A percentile compares a stretch with the other conserved stretches of the same genome.
phyloP scores from a whole-genome alignment of 176 grass and related monocot species.

The Echinochloa phyllopogon region DNA sequence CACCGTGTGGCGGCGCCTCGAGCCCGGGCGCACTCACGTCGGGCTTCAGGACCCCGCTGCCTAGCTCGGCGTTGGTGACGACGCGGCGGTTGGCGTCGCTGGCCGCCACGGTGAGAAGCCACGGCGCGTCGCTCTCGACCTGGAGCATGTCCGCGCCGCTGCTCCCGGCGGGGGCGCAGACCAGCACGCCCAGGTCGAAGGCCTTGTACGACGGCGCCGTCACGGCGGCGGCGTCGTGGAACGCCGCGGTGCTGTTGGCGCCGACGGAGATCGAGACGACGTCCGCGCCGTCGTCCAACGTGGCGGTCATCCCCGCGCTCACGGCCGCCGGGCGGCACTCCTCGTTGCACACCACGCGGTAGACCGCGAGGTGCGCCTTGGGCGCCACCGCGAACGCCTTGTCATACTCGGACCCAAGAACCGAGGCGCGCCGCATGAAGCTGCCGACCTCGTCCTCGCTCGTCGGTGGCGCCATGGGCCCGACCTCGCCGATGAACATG shows the following conservation, averaged over 20 bases:
- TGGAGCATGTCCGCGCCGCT: not conserved
- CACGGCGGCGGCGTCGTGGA: conserved; percentile 19
- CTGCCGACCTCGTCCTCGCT: not conserved
- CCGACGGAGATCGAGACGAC: conserved; percentile 43
- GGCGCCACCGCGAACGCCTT: conserved; percentile 38
- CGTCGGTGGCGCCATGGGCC: conserved; percentile 14
- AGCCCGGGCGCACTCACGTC: conserved; percentile 48
- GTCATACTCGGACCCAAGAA: conserved; percentile 24
- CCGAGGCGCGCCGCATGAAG: not conserved
- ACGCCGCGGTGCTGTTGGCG: not conserved
- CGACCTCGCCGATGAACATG: conserved; percentile 13
- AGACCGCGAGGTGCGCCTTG: conserved; percentile 50
- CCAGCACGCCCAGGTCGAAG: conserved; percentile 40
- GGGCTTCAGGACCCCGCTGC: conserved; percentile 55
- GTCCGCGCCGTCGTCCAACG: conserved; percentile 53
- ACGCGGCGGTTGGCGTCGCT: conserved; percentile 31
- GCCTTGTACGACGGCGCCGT: conserved; percentile 37
- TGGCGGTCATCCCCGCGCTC: conserved; percentile 44
- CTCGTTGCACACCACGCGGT: conserved; percentile 50
- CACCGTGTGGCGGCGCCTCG: not conserved
- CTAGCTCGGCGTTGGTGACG: conserved; percentile 40
- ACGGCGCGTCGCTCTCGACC: conserved; percentile 42
- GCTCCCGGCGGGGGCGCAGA: conserved; percentile 44
- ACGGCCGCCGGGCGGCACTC: conserved; percentile 22
- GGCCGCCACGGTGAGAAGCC: conserved; percentile 57